Evolutionary conservation across 2,329 filamentous ascomycete species (phyloP).

Genomic region (Fusarium pininemorale): DNA sequence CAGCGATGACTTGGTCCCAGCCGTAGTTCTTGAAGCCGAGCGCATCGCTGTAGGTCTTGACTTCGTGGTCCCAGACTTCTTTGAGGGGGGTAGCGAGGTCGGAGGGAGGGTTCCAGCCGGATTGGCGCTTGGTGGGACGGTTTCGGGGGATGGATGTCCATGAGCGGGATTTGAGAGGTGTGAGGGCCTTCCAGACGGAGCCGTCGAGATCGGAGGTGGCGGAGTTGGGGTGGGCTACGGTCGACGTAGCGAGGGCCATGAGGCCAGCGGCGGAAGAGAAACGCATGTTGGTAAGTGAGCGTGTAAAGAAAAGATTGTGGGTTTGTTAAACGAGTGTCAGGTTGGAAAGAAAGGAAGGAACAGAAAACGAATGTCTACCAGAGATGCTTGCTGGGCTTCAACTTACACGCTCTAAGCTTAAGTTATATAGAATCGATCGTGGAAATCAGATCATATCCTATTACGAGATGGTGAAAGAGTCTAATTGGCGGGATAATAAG

Average conservation of each 20-base stretch:
- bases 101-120: slow-evolving; percentile 44
- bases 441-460: background rate
- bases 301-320: background rate
- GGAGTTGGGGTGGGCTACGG: slow-evolving; percentile 26
- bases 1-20: slow-evolving; percentile 47
- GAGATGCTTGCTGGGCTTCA: background rate
- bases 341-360: background rate
- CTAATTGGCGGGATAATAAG: slow-evolving; percentile 21
- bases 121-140: slow-evolving; percentile 42
- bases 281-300: background rate
- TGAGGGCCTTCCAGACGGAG: slow-evolving; percentile 42
- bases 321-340: slow-evolving; percentile 4
- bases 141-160: slow-evolving; percentile 24
- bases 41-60: slow-evolving; percentile 40
- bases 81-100: slow-evolving; percentile 39
- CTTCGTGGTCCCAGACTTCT: slow-evolving; percentile 46
- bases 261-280: slow-evolving; percentile 33
- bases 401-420: background rate
- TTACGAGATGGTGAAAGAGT: background rate
- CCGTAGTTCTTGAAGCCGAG: slow-evolving; percentile 47
- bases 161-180: slow-evolving; percentile 22
- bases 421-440: background rate
- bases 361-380: slow-evolving; percentile 17
- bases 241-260: slow-evolving; percentile 37
- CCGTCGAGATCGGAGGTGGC: slow-evolving; percentile 42